Percentiles rank a stretch among this genome's conserved stretches.
Evolutionary conservation across 805 yeast species (phyloP).

Genomic region (Saccharomycopsis fodiens): DNA sequence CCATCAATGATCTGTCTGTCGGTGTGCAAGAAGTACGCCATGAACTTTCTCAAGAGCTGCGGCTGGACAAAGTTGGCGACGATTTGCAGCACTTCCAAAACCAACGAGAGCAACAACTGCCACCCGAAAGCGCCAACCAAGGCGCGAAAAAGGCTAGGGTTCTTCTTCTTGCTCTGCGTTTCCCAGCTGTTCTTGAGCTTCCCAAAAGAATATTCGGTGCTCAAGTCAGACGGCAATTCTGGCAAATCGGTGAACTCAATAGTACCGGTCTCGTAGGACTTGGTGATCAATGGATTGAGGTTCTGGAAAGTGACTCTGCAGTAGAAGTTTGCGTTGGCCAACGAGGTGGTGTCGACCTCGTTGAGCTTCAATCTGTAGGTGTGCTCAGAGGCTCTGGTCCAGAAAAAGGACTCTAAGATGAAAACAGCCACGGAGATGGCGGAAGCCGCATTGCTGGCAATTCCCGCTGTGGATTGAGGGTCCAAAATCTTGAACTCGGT

Average conservation of each 20-base stretch:
- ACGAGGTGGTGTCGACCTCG: conserved; percentile 9
- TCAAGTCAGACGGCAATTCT: conserved; percentile 32
- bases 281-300: conserved; percentile 39
- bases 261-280: conserved; percentile 33
- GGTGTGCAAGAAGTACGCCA: conserved; percentile 34
- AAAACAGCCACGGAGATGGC: conserved; percentile 5
- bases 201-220: conserved; percentile 29
- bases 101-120: conserved; percentile 29
- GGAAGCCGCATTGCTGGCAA: conserved; percentile 1
- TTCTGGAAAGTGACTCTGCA: conserved; percentile 38
- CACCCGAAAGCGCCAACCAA: conserved; percentile 32
- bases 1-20: conserved; percentile 51
- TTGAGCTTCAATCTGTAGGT: conserved; percentile 10
- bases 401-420: conserved; percentile 13
- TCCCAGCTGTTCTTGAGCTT: conserved; percentile 31
- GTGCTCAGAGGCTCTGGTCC: conserved; percentile 14
- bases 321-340: conserved; percentile 20
- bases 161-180: conserved; percentile 26
- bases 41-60: conserved; percentile 44
- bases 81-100: conserved; percentile 34
- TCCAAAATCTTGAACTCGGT: conserved; percentile 6
- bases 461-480: neutral
- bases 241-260: conserved; percentile 36
- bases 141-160: conserved; percentile 30
- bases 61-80: conserved; percentile 43